phyloP scores from a whole-genome alignment of 2,329 filamentous ascomycete species.

The Penicillium oxalicum region DNA sequence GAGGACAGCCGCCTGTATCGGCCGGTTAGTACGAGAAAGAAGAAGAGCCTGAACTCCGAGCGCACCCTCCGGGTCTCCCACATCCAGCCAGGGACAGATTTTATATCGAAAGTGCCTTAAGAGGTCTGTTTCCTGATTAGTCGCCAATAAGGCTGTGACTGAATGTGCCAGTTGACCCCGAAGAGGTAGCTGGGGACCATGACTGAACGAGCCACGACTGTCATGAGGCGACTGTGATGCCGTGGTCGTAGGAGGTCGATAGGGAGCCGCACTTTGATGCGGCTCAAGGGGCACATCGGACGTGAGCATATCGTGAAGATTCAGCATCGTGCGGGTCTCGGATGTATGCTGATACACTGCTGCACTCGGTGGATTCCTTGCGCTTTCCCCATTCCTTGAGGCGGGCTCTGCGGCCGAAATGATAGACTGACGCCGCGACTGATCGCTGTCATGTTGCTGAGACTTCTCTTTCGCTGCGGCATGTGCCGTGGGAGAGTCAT shows the following conservation, averaged over 20 bases:
- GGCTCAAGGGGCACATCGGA: background rate
- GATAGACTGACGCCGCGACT: background rate
- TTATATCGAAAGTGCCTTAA: conserved; percentile 23
- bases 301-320: conserved; percentile 5
- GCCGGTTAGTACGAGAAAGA: conserved; percentile 13
- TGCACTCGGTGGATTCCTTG: background rate
- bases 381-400: too few species aligned
- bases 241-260: background rate
- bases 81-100: conserved; percentile 23
- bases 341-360: background rate
- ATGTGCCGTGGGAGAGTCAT: conserved; percentile 13
- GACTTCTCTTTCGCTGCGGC: conserved; percentile 4
- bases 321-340: conserved; percentile 3
- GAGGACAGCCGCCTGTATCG: conserved; percentile 17
- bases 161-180: background rate
- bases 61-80: conserved; percentile 18
- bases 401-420: background rate
- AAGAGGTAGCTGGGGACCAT: background rate
- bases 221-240: too few species aligned
- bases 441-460: background rate
- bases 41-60: conserved; percentile 19
- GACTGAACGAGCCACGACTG: background rate
- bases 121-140: conserved; percentile 17
- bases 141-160: conserved; percentile 1
- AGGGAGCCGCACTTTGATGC: background rate